Evolutionary conservation across 345 rosid genomes (phyloP).

Genomic region (Durio zibethinus): DNA sequence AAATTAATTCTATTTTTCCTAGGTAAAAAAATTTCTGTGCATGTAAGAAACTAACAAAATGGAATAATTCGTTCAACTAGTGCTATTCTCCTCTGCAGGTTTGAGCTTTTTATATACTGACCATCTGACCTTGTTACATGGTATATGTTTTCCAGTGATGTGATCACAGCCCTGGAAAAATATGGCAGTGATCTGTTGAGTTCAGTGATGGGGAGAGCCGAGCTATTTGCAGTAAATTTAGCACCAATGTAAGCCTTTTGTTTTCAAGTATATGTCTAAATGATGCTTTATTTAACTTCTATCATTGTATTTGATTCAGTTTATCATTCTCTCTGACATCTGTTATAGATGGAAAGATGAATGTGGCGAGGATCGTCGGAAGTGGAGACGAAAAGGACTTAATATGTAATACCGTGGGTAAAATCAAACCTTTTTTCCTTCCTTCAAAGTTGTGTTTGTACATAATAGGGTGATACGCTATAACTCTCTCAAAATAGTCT

Average conservation of each 20-base stretch:
- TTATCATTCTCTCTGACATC: neutral
- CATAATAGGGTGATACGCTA: neutral
- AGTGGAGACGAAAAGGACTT: constrained; percentile 86
- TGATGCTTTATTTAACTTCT: neutral
- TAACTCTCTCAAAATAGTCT: neutral
- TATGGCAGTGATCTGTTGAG: constrained; percentile 48
- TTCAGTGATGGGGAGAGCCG: constrained; percentile 76
- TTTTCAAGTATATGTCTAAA: neutral
- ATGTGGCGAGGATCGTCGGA: constrained; percentile 54
- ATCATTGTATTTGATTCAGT: too few species aligned
- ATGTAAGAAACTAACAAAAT: too few species aligned
- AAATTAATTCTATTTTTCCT: too few species aligned
- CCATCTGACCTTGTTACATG: constrained; percentile 29
- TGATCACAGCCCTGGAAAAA: constrained; percentile 41
- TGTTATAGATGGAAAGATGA: constrained; percentile 28
- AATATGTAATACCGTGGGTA: constrained; percentile 62
- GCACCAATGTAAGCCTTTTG: constrained; percentile 21
- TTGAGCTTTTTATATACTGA: neutral
- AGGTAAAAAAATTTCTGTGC: too few species aligned
- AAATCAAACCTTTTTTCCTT: constrained; percentile 28
- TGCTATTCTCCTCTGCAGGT: too few species aligned
- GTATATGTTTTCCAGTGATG: constrained; percentile 51
- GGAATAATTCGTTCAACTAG: too few species aligned
- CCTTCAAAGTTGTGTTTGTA: neutral
- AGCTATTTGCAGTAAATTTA: constrained; percentile 44